phyloP scores from a whole-genome alignment of 2,329 filamentous ascomycete species.

The Aspergillus sp. region DNA sequence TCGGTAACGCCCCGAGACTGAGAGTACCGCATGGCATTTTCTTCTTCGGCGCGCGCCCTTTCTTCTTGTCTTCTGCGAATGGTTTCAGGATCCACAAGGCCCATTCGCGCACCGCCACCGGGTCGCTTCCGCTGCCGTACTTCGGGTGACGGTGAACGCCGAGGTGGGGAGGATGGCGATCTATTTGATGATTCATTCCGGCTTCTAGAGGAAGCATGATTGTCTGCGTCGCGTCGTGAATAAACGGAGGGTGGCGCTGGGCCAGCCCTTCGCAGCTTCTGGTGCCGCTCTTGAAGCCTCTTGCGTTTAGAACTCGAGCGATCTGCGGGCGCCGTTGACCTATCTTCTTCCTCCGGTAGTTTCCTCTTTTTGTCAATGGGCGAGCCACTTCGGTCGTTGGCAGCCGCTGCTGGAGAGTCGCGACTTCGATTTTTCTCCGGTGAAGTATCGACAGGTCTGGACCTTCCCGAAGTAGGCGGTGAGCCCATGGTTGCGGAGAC shows the following conservation, averaged over 20 bases:
- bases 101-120: conserved; percentile 50
- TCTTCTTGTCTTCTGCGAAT: conserved; percentile 50
- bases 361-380: conserved; percentile 35
- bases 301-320: conserved; percentile 42
- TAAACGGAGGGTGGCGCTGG: conserved; percentile 45
- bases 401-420: conserved; percentile 2
- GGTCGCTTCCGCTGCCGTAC: conserved; percentile 51
- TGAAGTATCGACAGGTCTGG: background rate
- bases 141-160: conserved; percentile 46
- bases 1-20: conserved; percentile 71
- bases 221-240: conserved; percentile 43
- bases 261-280: conserved; percentile 41
- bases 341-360: conserved; percentile 29
- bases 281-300: conserved; percentile 45
- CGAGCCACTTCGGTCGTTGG: conserved; percentile 19
- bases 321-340: conserved; percentile 31
- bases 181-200: conserved; percentile 37
- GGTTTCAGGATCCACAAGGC: conserved; percentile 42
- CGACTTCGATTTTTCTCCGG: conserved; percentile 4
- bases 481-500: conserved; percentile 8
- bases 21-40: conserved; percentile 41
- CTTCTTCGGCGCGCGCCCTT: conserved; percentile 46
- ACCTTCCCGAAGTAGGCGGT: background rate
- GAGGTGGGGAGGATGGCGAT: conserved; percentile 46
- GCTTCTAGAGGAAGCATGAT: conserved; percentile 15